Base-by-base conservation (phyloP, 345 rosid species). In the Brassica nigra region DNA sequence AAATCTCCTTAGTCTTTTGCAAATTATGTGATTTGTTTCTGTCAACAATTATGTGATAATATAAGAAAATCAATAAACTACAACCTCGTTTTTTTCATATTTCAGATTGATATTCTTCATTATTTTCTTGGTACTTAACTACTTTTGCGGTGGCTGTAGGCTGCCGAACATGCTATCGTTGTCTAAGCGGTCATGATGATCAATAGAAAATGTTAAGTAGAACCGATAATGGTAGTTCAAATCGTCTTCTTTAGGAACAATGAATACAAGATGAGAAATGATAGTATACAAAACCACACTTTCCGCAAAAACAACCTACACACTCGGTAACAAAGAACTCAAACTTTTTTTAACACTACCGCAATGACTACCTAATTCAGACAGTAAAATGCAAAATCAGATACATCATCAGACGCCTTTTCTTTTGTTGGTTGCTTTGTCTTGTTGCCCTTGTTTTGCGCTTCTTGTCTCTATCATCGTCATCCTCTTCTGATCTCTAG, bases 401-500 rank as follows among this genome's bases (percentile, higher is more conserved):
- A 63, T 76, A 57, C 28, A 42, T 29, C 7, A 36, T 15, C 5
- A 54, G 55, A 33, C 5, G 3, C 1, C 12, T 68, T 14, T 27
- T 71, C 33, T 12, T 64, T 4, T 28, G 71, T 37, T 39, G 34
- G 27, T 42, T 61, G 68, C 14, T 78, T 28, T 73, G 47, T 72
- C 62, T n/a, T 36, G 12, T 37, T 71, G 28, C 66, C 61, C 72
- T 65, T 78, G n/a, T 42, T 58, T 20, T 31, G 39, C 66, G 59
- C 73, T 16, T 30, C 73, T 58, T 78, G 62, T 66, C 62, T 31
- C 62, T 39, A 52, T 66, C 62, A 57, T 58, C 66, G 12, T 9
- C 68, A 28, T 20, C 80, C 42, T 34, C 63, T 72, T 66, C 36
- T 20, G 31, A 12, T 73, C 31, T 31, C 28, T 66, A 54, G 61